Evolutionary conservation across 371 early-diverging fungal genomes (phyloP).

Genomic region (Blyttiomyces sp.): DNA sequence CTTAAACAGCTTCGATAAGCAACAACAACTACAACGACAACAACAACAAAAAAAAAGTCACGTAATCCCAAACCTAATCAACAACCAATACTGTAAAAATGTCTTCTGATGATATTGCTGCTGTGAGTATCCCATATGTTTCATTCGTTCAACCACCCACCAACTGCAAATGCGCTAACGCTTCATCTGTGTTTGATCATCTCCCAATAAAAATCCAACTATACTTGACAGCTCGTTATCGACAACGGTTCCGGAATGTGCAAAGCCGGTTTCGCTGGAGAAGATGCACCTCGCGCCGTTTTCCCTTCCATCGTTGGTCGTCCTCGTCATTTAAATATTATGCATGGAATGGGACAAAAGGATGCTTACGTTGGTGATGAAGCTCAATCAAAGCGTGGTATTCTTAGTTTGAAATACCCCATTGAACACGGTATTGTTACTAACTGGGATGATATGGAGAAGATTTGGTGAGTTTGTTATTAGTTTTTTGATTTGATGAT

Average conservation of each 20-base stretch:
- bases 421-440: conserved; percentile 99
- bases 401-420: conserved; percentile 98
- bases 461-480: conserved; percentile 78
- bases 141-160: not conserved
- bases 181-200: not conserved
- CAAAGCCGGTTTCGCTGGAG: conserved; percentile 99
- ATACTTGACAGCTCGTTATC: conserved; percentile 60
- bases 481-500: not conserved
- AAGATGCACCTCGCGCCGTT: conserved; percentile 99
- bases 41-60: too few species aligned
- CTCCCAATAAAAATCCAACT: not conserved
- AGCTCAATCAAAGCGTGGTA: conserved; percentile 99
- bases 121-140: not conserved
- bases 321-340: conserved; percentile 99
- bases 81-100: not conserved
- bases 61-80: not conserved
- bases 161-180: not conserved
- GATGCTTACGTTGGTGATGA: conserved; percentile 99
- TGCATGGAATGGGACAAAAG: conserved; percentile 99
- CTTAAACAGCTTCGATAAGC: too few species aligned
- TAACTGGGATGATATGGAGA: conserved; percentile 99
- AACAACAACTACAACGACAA: too few species aligned
- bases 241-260: conserved; percentile 99
- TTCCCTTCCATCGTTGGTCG: conserved; percentile 99
- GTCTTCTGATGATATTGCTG: not conserved